These are phyloP conservation scores for Arthroderma uncinatum DNA, from an alignment of 2,329 filamentous ascomycete species.

Conservation along the genomic window DNA sequence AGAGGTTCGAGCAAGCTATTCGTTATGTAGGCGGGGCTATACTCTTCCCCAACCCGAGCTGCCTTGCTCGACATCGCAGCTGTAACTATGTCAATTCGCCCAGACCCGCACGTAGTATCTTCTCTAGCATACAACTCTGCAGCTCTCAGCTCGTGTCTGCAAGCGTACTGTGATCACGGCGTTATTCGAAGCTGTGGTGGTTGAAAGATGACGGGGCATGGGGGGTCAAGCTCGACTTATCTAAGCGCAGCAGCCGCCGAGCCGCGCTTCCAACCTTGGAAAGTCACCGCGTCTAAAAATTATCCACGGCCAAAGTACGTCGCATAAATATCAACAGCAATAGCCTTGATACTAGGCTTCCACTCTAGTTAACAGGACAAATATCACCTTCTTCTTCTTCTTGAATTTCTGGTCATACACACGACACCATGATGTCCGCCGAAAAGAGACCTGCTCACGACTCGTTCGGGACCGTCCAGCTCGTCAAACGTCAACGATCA, in stretches of 20 bases:
- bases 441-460: constrained; percentile 88
- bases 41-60: constrained; percentile 64
- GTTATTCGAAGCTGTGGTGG: background rate
- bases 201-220: background rate
- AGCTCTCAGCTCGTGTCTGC: background rate
- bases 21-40: constrained; percentile 28
- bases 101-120: background rate
- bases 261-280: background rate
- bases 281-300: constrained; percentile 4
- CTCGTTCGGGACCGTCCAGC: constrained; percentile 61
- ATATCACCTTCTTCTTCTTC: background rate
- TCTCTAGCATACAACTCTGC: background rate
- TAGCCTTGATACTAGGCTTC: background rate
- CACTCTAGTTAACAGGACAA: background rate
- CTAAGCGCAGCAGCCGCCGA: constrained; percentile 3
- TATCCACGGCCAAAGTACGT: background rate
- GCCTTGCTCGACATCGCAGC: constrained; percentile 46
- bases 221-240: background rate
- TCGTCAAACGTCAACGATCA: constrained; percentile 82
- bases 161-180: too few relatives aligned
- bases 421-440: constrained; percentile 55
- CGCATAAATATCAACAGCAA: background rate
- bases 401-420: background rate
- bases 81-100: background rate
- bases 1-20: background rate